Conservation (phyloP, 164 flowering plant species). For the Euptelea pleiosperma region DNA sequence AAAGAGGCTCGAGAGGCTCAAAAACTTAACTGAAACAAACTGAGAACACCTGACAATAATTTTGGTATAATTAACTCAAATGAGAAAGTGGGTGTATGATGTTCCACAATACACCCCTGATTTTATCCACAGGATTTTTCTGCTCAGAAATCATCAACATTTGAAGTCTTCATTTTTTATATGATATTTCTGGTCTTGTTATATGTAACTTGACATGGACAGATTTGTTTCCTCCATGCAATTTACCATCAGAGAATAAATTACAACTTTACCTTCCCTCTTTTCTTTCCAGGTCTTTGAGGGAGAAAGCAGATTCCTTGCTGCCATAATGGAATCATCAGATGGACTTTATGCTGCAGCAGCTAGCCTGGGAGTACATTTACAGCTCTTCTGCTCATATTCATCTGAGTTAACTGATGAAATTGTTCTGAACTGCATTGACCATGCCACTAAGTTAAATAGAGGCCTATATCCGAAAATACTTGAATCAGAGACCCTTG, state of each 20-base stretch:
- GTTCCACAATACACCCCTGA: too few relatives aligned
- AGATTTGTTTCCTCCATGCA: not conserved
- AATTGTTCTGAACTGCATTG: constrained; percentile 63
- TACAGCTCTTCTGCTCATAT: constrained; percentile 77
- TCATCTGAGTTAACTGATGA: constrained; percentile 79
- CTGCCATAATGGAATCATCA: constrained; percentile 79
- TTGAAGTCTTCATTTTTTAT: too few relatives aligned
- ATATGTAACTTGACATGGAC: too few relatives aligned
- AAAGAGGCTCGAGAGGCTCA: too few relatives aligned
- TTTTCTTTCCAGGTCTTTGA: constrained; percentile 67
- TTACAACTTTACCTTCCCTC: not conserved
- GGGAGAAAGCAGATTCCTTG: constrained; percentile 65
- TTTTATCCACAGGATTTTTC: too few relatives aligned
- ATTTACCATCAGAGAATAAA: not conserved
- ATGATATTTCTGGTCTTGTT: too few relatives aligned
- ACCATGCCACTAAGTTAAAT: constrained; percentile 31
- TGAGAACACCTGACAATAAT: too few relatives aligned
- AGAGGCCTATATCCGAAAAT: constrained; percentile 53
- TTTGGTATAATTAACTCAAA: too few relatives aligned
- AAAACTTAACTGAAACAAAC: too few relatives aligned
- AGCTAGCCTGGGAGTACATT: constrained; percentile 69
- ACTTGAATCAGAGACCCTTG: constrained; percentile 86
- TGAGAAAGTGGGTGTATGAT: too few relatives aligned
- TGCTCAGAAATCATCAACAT: too few relatives aligned
- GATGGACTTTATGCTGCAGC: constrained; percentile 94